phyloP scores from a whole-genome alignment of 176 grass and related monocot genomes.

The Musa itinerans region DNA sequence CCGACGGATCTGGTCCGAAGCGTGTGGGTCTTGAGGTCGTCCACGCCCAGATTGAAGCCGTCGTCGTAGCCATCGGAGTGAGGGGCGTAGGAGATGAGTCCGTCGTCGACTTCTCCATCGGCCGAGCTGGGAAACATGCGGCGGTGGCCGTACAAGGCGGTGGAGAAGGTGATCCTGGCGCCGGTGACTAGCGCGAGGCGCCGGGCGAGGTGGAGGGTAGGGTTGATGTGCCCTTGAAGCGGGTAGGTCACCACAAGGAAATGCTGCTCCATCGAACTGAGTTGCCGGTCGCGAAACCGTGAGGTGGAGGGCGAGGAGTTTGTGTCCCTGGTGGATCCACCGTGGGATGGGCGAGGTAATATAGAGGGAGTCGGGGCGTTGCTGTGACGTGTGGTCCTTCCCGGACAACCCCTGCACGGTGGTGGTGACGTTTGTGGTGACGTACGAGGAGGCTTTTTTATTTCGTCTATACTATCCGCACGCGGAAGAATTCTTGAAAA shows the following conservation, averaged over 20 bases:
- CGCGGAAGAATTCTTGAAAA: too few relatives aligned
- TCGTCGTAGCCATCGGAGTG: constrained; percentile 36
- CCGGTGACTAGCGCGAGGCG: neutral
- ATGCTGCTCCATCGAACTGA: constrained; percentile 15
- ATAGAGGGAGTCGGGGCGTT: too few relatives aligned
- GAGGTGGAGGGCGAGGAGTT: neutral
- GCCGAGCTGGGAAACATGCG: constrained; percentile 22
- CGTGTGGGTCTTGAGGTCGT: neutral
- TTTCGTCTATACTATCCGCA: too few relatives aligned
- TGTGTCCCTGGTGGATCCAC: too few relatives aligned
- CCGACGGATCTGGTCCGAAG: neutral
- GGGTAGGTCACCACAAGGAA: constrained; percentile 40
- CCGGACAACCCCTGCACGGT: too few relatives aligned
- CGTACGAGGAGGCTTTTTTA: too few relatives aligned
- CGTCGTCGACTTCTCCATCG: constrained; percentile 19
- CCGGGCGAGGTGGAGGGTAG: constrained; percentile 13
- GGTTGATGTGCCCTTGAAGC: constrained; percentile 46
- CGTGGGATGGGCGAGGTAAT: neutral
- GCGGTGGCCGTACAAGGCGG: constrained; percentile 17
- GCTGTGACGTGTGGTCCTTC: too few relatives aligned
- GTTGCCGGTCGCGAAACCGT: neutral
- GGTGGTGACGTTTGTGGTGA: too few relatives aligned
- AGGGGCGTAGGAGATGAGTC: constrained; percentile 20
- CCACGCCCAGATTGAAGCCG: neutral
- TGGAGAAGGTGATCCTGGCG: constrained; percentile 9